Conservation (phyloP, 441 rosid genomes). For the Daphne laureola region DNA sequence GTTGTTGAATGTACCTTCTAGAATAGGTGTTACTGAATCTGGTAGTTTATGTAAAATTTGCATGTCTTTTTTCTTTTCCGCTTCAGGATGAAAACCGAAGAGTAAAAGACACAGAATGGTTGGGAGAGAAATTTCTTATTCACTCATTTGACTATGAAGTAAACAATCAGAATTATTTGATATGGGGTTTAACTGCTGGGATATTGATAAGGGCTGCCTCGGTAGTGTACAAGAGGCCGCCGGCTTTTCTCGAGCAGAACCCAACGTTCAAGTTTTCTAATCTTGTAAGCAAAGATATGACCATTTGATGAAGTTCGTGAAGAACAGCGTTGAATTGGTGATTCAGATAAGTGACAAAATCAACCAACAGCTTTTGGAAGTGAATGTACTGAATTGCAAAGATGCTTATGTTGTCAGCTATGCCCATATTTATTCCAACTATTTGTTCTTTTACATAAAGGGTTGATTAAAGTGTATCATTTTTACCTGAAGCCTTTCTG, state of each 20-base stretch:
- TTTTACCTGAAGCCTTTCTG: too few species aligned
- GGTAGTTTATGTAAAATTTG: neutral
- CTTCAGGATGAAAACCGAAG: slow-evolving; percentile 72
- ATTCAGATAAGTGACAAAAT: too few species aligned
- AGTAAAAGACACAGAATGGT: slow-evolving; percentile 72
- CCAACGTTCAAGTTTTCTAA: slow-evolving; percentile 63
- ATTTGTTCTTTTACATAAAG: too few species aligned
- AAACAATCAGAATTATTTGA: slow-evolving; percentile 41
- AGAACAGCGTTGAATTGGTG: too few species aligned
- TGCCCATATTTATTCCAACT: too few species aligned
- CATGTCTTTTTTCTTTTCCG: slow-evolving; percentile 1
- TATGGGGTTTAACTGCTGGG: slow-evolving; percentile 94
- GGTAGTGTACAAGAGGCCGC: slow-evolving; percentile 54
- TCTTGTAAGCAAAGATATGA: slow-evolving; percentile 30
- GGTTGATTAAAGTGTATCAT: too few species aligned
- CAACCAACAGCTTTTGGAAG: too few species aligned
- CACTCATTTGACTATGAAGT: slow-evolving; percentile 67
- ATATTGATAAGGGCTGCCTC: slow-evolving; percentile 87
- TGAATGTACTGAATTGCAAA: too few species aligned
- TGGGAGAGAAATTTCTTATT: slow-evolving; percentile 73
- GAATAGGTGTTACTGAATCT: neutral
- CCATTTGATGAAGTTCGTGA: slow-evolving; percentile 21
- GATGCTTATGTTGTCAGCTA: too few species aligned
- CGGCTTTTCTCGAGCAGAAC: slow-evolving; percentile 60
- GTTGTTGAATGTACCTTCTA: slow-evolving; percentile 7